Conservation (phyloP, 2,329 filamentous ascomycete genomes). For the Fusarium phyllophilum region DNA sequence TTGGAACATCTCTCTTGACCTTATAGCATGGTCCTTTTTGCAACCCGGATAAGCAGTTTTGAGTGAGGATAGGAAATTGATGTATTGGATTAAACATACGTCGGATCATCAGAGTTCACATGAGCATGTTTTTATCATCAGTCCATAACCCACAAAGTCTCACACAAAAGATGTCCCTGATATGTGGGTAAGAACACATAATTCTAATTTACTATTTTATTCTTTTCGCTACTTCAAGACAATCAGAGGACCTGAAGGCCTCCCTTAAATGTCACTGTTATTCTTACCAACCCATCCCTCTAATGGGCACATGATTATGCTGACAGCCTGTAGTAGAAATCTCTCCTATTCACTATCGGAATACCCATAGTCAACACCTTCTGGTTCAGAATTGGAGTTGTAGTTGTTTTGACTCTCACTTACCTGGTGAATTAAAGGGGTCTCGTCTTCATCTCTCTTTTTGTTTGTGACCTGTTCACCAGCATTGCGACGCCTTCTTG, state of each 20-base stretch:
- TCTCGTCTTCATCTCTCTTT: not conserved
- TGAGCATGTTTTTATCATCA: too few relatives aligned
- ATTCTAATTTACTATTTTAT: accelerated
- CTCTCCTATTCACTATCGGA: not conserved
- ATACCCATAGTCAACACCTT: accelerated
- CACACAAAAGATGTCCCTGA: not conserved
- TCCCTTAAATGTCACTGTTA: not conserved
- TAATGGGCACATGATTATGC: accelerated
- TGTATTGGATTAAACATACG: not conserved
- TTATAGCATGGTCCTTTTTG: not conserved
- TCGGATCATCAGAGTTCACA: not conserved
- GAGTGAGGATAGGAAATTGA: not conserved
- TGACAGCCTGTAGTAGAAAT: not conserved
- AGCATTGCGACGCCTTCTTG: not conserved
- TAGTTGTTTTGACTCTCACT: accelerated
- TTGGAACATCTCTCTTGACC: not conserved
- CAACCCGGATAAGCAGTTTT: not conserved
- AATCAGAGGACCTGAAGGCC: accelerated
- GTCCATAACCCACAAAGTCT: not conserved
- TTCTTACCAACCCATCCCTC: not conserved
- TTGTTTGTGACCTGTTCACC: not conserved
- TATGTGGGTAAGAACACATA: accelerated
- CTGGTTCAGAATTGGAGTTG: not conserved
- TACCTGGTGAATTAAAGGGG: accelerated
- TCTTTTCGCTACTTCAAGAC: not conserved